Evolutionary conservation across 371 early-diverging fungal genomes (phyloP).

Genomic region (Mucor plumbeus): DNA sequence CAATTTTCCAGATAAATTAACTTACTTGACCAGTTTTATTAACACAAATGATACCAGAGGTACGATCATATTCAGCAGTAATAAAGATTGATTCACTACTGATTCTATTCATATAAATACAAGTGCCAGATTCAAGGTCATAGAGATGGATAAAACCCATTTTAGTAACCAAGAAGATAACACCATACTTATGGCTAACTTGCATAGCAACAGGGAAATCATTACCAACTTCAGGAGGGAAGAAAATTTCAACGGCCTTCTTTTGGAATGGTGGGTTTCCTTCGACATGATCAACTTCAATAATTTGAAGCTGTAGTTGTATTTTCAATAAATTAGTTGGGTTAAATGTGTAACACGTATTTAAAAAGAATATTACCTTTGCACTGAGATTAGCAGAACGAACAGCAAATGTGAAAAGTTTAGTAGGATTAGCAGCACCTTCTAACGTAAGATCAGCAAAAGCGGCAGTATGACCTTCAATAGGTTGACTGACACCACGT

Average conservation of each 20-base stretch:
- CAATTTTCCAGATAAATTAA: not conserved
- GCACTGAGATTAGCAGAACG: constrained; percentile 74
- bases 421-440: constrained; percentile 76
- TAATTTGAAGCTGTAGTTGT: constrained; percentile 81
- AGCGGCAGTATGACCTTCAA: constrained; percentile 97
- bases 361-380: constrained; percentile 64
- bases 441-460: constrained; percentile 92
- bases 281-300: constrained; percentile 95
- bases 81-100: constrained; percentile 97
- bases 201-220: constrained; percentile 99
- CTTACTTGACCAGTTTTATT: constrained; percentile 95
- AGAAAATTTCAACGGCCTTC: constrained; percentile 91
- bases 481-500: constrained; percentile 90
- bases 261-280: constrained; percentile 91
- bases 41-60: constrained; percentile 91
- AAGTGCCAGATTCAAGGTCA: constrained; percentile 91
- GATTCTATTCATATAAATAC: constrained; percentile 96
- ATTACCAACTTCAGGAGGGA: constrained; percentile 91
- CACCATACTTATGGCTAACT: constrained; percentile 87
- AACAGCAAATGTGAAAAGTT: constrained; percentile 93
- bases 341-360: not conserved
- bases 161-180: constrained; percentile 95
- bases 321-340: constrained; percentile 14
- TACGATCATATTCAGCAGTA: constrained; percentile 88
- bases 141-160: constrained; percentile 97